These are phyloP conservation scores for Calonectria pteridis DNA, from an alignment of 2,329 filamentous ascomycete genomes.

Conservation along the genomic window DNA sequence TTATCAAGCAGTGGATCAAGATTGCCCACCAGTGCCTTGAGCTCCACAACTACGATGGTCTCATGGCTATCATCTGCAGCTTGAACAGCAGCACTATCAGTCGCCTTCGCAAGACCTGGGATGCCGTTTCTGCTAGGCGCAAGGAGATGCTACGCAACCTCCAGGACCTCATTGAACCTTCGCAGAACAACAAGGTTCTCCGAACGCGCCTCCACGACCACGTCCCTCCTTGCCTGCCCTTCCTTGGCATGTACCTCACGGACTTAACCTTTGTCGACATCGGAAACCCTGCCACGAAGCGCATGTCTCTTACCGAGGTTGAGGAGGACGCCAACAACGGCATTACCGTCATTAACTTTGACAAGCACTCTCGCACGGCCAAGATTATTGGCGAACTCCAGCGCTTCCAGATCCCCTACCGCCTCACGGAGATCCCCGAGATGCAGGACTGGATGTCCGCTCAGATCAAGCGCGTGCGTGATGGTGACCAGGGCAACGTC, in stretches of 20 bases:
- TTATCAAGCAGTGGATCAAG: constrained; percentile 99
- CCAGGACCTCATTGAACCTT: constrained; percentile 87
- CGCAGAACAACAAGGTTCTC: constrained; percentile 90
- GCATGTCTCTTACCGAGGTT: constrained; percentile 66
- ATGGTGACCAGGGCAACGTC: constrained; percentile 66
- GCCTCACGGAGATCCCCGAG: constrained; percentile 84
- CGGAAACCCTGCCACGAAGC: constrained; percentile 88
- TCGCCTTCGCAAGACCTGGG: constrained; percentile 92
- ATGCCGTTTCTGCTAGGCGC: constrained; percentile 84
- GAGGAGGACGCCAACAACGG: constrained; percentile 74
- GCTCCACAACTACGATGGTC: constrained; percentile 93
- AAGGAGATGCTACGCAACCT: constrained; percentile 83
- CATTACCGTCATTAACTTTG: constrained; percentile 93
- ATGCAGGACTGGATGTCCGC: constrained; percentile 93
- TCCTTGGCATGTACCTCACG: constrained; percentile 95
- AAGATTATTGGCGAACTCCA: constrained; percentile 97
- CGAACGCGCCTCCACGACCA: constrained; percentile 87
- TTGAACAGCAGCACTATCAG: constrained; percentile 92
- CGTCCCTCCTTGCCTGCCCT: constrained; percentile 92
- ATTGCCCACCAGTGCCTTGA: constrained; percentile 88
- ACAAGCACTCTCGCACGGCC: constrained; percentile 94
- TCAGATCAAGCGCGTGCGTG: constrained; percentile 82
- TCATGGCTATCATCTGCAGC: constrained; percentile 97
- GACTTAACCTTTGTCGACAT: constrained; percentile 97
- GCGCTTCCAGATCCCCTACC: constrained; percentile 94